A percentile compares a stretch with the other conserved stretches of the same genome.
Conservation (phyloP, 345 rosid species). For the Gossypium ekmanianum region DNA sequence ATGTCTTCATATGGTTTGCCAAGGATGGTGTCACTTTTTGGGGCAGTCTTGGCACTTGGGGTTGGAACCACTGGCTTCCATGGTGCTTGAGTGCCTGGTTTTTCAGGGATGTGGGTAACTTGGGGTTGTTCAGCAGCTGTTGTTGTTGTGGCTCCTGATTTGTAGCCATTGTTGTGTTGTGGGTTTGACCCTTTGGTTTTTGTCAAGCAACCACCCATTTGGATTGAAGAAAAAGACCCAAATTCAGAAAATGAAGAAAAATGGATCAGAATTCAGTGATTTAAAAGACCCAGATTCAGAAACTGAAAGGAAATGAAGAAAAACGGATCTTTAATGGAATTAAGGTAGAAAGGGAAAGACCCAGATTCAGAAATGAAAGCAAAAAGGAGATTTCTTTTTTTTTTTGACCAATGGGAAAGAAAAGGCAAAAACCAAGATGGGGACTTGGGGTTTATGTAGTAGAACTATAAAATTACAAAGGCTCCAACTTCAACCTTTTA, state of each 20-base stretch:
- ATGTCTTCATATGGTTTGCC: slow-evolving; percentile 80
- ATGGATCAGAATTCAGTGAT: too few species aligned
- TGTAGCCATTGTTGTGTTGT: slow-evolving; percentile 38
- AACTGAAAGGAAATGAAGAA: background rate
- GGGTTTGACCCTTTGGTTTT: slow-evolving; percentile 30
- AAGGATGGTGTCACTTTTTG: slow-evolving; percentile 48
- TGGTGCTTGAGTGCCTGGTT: slow-evolving; percentile 29
- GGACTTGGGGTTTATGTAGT: background rate
- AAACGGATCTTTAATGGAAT: background rate
- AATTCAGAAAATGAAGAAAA: background rate
- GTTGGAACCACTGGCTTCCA: slow-evolving; percentile 24
- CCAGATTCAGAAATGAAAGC: background rate
- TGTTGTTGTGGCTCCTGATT: slow-evolving; percentile 28
- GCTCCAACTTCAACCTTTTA: slow-evolving; percentile 7
- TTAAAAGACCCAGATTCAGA: slow-evolving; percentile 7
- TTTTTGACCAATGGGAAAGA: background rate
- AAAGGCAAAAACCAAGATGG: slow-evolving; percentile 9
- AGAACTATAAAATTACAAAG: slow-evolving; percentile 1
- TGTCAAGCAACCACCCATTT: slow-evolving; percentile 59
- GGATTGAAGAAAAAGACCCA: background rate
- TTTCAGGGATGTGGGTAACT: slow-evolving; percentile 23
- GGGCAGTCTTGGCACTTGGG: slow-evolving; percentile 36
- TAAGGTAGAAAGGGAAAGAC: background rate
- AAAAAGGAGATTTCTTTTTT: too few species aligned
- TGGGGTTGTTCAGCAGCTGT: slow-evolving; percentile 19